phyloP scores from a whole-genome alignment of 257 asterid genomes.

The Orobanche coerulescens region DNA sequence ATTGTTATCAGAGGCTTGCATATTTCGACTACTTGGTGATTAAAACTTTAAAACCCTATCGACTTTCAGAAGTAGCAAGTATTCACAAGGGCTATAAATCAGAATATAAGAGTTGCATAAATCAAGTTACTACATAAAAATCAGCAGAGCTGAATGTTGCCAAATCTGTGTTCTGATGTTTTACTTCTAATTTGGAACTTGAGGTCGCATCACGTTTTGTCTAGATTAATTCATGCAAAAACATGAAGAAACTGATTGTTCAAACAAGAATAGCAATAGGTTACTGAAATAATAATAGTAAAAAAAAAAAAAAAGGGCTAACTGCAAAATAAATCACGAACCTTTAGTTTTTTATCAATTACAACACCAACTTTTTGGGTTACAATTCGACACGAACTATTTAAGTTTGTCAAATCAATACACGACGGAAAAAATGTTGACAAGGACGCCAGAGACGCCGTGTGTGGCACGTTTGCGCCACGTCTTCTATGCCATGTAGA shows the following conservation, averaged over 20 bases:
- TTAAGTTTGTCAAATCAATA: too few species aligned
- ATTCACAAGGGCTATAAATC: background rate
- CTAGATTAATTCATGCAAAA: background rate
- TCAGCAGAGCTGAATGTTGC: background rate
- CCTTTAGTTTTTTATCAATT: too few species aligned
- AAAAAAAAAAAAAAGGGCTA: background rate
- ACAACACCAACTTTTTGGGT: too few species aligned
- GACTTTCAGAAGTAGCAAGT: background rate
- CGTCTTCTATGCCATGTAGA: too few species aligned
- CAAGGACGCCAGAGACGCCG: too few species aligned
- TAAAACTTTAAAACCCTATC: background rate
- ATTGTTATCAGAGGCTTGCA: background rate
- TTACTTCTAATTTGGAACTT: slow-evolving; percentile 1
- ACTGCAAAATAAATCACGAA: too few species aligned
- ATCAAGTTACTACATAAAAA: background rate
- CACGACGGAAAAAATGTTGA: too few species aligned
- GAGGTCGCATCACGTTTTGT: background rate
- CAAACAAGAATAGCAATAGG: background rate
- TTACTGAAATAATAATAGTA: background rate
- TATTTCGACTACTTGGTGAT: background rate
- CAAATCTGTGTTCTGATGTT: background rate
- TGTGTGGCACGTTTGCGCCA: too few species aligned
- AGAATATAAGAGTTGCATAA: too few species aligned
- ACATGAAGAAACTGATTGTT: background rate
- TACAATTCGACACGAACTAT: too few species aligned